Evolutionary conservation across 2,329 filamentous ascomycete species (phyloP).

Genomic region (Hawksworthiomyces lignivorus): DNA sequence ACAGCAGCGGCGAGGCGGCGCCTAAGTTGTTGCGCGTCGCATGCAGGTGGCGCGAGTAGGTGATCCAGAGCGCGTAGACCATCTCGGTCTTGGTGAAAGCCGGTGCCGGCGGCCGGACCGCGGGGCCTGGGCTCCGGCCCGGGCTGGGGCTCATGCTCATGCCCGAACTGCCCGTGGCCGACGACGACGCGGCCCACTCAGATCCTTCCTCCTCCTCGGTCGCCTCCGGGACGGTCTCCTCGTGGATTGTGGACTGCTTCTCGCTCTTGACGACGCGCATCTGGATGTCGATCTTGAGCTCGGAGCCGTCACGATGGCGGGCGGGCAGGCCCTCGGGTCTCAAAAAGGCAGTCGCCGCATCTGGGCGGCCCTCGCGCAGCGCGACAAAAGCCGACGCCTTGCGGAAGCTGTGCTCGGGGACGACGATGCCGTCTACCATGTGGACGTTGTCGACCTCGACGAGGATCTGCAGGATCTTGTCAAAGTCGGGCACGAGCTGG

Average conservation of each 20-base stretch:
- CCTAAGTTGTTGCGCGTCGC: constrained; percentile 55
- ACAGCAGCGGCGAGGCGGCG: constrained; percentile 55
- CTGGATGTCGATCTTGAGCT: constrained; percentile 90
- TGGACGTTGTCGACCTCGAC: constrained; percentile 79
- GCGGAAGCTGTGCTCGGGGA: constrained; percentile 92
- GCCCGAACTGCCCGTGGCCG: constrained; percentile 19
- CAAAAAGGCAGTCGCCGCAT: constrained; percentile 71
- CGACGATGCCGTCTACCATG: constrained; percentile 86
- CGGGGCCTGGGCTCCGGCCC: no score
- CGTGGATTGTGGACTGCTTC: constrained; percentile 52
- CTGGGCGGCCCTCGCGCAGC: constrained; percentile 72
- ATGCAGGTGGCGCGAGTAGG: constrained; percentile 89
- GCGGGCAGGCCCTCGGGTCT: constrained; percentile 78
- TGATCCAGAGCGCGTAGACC: constrained; percentile 94
- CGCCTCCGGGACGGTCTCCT: constrained; percentile 57
- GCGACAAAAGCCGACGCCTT: constrained; percentile 78
- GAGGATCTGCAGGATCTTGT: constrained; percentile 71
- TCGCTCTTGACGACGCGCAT: constrained; percentile 94
- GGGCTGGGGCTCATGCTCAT: no score
- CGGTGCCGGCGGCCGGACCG: constrained; percentile 29
- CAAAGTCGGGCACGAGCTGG: constrained; percentile 78
- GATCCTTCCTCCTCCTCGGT: constrained; percentile 43
- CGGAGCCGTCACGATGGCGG: constrained; percentile 80
- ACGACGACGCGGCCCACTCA: constrained; percentile 14
- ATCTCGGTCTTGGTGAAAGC: constrained; percentile 58